phyloP scores from a whole-genome alignment of 768 basidiomycete species.

The Pleurotus sapidus region DNA sequence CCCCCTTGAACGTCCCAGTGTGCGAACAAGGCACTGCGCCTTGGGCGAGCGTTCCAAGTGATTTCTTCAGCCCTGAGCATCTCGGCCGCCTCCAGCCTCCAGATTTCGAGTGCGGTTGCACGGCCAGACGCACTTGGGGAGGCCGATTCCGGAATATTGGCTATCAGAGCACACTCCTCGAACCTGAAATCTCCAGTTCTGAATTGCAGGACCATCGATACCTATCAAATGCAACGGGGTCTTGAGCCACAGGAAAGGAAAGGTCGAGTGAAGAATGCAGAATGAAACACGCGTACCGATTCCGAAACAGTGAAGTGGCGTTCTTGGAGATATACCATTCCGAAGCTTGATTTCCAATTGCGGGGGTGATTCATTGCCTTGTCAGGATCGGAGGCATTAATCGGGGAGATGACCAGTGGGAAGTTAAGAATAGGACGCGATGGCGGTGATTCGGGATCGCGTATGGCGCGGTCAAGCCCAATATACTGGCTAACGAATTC shows the following conservation, averaged over 20 bases:
- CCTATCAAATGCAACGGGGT: background rate
- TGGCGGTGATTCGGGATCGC: background rate
- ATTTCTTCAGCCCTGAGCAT: background rate
- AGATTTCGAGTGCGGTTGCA: background rate
- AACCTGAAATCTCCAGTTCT: slow-evolving; percentile 3
- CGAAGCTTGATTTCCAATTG: slow-evolving; percentile 4
- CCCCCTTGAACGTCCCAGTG: background rate
- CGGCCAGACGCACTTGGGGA: background rate
- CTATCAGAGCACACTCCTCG: slow-evolving; percentile 2
- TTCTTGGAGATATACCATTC: slow-evolving; percentile 4
- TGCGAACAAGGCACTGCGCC: background rate
- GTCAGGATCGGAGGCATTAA: slow-evolving; percentile 4
- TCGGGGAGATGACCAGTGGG: background rate
- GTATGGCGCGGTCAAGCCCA: slow-evolving; percentile 1
- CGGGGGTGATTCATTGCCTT: background rate
- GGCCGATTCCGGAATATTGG: background rate
- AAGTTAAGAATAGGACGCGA: background rate
- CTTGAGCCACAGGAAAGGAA: too few relatives aligned
- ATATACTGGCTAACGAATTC: slow-evolving; percentile 6
- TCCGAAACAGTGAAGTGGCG: background rate
- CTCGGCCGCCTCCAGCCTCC: background rate
- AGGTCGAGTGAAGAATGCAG: background rate
- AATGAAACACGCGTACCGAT: background rate
- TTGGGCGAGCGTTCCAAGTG: slow-evolving; percentile 1
- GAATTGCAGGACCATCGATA: slow-evolving; percentile 3